Base-by-base conservation (phyloP, 371 early-diverging fungal genomes). In the Mortierella sp. region DNA sequence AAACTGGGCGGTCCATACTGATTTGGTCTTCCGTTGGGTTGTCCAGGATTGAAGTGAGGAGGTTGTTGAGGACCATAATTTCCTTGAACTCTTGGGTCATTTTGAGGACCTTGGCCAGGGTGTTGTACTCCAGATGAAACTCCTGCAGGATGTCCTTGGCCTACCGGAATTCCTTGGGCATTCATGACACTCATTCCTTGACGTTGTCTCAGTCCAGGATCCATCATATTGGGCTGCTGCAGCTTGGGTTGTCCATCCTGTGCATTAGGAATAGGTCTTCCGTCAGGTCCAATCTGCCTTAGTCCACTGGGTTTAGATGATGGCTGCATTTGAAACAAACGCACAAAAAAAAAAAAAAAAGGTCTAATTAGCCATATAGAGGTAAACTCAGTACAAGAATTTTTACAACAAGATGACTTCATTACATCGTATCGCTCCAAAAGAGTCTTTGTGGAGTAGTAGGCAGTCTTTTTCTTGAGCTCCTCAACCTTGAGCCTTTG, bases 361-460 rank as follows among this genome's bases (percentile, higher is more conserved):
- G 1, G 9, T 57, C 11, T 11, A 24, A 58, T 58, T 48, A 28
- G 15, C 36, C 21, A 52, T 16, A n/a, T 33, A 28, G 7, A 13
- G 7, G 57, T 28, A 33, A 28, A 21, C 57, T 1, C 16, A 36
- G 11, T 4, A 16, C 6, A 3, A 6, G 40, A 21, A 40, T 6
- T 16, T 48, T 48, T 48, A 11, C 55, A 38, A n/a, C 11, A 10
- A 36, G 38, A 33, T 55, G 16, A 47, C n/a, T 32, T 36, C 59
- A 57, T 74, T 58, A 80, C 77, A 58, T 96, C 97, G 84, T 96
- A 98, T 55, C 95, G 89, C 79, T 99, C 98, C 40, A 99, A 84
- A 47, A 99, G 86, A 19, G 88, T 94, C 77, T 96, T 95, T 21
- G 98, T 97, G 22, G 92, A 86, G 71, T 96, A 94, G 67, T 90